These are phyloP conservation scores for Xylaria sp. DNA, from an alignment of 2,329 filamentous ascomycete species.

Conservation along the genomic window DNA sequence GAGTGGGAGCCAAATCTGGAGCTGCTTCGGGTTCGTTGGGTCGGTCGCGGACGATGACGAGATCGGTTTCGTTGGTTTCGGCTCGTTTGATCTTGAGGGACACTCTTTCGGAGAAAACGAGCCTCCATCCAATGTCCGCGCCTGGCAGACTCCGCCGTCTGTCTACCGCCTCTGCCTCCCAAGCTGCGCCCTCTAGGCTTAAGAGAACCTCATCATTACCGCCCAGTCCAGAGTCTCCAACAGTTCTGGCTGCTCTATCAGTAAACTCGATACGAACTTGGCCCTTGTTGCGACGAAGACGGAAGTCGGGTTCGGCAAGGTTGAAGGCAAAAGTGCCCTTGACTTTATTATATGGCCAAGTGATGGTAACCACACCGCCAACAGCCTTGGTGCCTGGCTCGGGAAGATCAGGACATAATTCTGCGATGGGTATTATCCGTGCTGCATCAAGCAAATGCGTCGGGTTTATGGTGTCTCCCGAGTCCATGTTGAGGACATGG, in stretches of 20 bases:
- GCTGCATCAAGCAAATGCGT: constrained; percentile 43
- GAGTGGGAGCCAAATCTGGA: constrained; percentile 11
- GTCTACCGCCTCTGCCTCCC: constrained; percentile 65
- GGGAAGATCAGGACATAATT: constrained; percentile 62
- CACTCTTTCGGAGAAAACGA: constrained; percentile 65
- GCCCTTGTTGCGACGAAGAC: constrained; percentile 78
- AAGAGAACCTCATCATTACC: constrained; percentile 82
- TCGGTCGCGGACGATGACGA: constrained; percentile 65
- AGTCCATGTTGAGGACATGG: constrained; percentile 45
- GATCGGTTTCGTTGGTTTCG: constrained; percentile 59
- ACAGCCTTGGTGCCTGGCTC: constrained; percentile 60
- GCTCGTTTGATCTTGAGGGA: constrained; percentile 57
- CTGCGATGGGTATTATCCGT: constrained; percentile 64
- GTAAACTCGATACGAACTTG: constrained; percentile 83
- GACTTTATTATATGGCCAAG: constrained; percentile 90
- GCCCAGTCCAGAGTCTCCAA: constrained; percentile 74
- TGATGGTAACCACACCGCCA: constrained; percentile 80
- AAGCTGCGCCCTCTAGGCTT: constrained; percentile 74
- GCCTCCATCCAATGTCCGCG: constrained; percentile 67
- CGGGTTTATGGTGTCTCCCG: constrained; percentile 34
- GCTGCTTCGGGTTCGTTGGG: constrained; percentile 40
- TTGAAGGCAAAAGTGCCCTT: constrained; percentile 79
- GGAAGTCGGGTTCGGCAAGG: constrained; percentile 85
- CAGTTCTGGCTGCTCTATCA: constrained; percentile 74
- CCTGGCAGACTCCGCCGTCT: constrained; percentile 59